Evolutionary conservation across 345 rosid species (phyloP).

Genomic region (Brassica cretica): DNA sequence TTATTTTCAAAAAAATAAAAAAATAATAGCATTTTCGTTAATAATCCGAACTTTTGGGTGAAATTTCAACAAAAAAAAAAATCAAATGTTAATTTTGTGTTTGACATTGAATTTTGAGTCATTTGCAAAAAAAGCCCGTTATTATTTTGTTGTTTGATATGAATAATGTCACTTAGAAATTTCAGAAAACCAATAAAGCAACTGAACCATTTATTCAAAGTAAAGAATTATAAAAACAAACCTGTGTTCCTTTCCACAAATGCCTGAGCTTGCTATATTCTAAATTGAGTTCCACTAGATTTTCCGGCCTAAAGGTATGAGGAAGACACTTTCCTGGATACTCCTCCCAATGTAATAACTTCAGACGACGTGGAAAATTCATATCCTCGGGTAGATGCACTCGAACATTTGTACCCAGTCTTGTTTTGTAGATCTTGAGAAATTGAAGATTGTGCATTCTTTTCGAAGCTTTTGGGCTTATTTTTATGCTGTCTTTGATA

Average conservation of each 20-base stretch:
- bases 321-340: conserved; percentile 33
- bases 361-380: conserved; percentile 6
- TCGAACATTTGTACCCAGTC: not conserved
- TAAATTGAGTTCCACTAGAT: conserved; percentile 22
- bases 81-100: too few relatives aligned
- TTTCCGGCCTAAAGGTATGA: not conserved
- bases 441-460: not conserved
- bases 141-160: too few relatives aligned
- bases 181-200: not conserved
- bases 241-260: not conserved
- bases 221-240: not conserved
- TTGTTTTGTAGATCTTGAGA: conserved; percentile 9
- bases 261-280: not conserved
- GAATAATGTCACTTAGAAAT: not conserved
- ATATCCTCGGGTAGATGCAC: conserved; percentile 2
- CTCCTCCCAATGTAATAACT: conserved; percentile 24
- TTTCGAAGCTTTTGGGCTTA: conserved; percentile 9
- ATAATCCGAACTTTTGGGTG: too few relatives aligned
- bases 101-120: too few relatives aligned
- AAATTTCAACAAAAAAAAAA: too few relatives aligned
- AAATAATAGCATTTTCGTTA: too few relatives aligned
- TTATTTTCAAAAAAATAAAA: too few relatives aligned
- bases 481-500: not conserved
- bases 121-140: too few relatives aligned
- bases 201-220: not conserved